These are phyloP conservation scores for Aphanocladium album DNA, from an alignment of 2,329 filamentous ascomycete genomes.

Conservation along the genomic window DNA sequence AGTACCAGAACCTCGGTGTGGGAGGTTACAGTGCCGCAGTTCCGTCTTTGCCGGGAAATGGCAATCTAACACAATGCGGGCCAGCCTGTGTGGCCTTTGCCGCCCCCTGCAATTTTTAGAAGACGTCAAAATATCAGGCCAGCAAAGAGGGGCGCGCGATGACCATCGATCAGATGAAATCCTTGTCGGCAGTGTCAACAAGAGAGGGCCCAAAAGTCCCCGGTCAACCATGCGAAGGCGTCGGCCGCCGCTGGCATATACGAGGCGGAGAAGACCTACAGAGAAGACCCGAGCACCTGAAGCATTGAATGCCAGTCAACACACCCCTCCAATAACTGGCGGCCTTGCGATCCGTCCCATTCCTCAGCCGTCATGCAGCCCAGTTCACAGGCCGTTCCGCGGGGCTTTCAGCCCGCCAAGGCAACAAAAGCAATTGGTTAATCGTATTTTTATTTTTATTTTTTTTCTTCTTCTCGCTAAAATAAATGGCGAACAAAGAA, in stretches of 20 bases:
- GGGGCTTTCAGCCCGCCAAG: slow-evolving; percentile 8
- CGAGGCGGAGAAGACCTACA: neutral
- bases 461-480: neutral
- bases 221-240: neutral
- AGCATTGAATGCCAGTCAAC: neutral
- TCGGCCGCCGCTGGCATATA: neutral
- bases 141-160: neutral
- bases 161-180: slow-evolving; percentile 5
- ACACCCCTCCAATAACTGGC: neutral
- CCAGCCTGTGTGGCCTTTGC: neutral
- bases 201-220: neutral
- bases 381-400: neutral
- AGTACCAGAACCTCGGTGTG: slow-evolving; percentile 1
- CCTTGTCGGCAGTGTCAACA: neutral
- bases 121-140: neutral
- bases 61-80: neutral
- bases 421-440: neutral
- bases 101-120: neutral
- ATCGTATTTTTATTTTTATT: neutral
- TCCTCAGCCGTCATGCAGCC: slow-evolving; percentile 11
- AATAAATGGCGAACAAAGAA: neutral
- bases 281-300: neutral
- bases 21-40: neutral
- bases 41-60: slow-evolving; percentile 1
- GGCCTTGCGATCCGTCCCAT: neutral